Percentiles rank a stretch among this genome's conserved stretches.
These are phyloP conservation scores for Exobasidium cylindrosporum DNA, from an alignment of 1,284 basidiomycete genomes.

Conservation along the genomic window DNA sequence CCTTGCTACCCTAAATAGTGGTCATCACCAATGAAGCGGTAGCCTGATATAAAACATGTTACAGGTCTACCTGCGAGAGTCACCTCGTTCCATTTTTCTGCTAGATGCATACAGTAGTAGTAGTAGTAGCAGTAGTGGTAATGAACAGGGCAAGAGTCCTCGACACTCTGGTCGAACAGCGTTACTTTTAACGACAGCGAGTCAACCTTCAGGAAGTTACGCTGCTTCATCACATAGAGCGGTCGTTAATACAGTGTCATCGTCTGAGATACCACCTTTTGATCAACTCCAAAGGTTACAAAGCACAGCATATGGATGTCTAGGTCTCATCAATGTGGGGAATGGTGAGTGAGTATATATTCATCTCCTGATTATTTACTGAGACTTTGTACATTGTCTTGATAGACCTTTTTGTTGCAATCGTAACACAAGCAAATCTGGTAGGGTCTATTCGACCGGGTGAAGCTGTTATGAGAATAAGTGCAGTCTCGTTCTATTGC, in stretches of 20 bases:
- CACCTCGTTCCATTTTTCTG: slow-evolving; percentile 37
- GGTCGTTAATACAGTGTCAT: slow-evolving; percentile 30
- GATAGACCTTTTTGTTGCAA: slow-evolving; percentile 45
- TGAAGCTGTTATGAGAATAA: slow-evolving; percentile 36
- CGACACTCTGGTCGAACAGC: slow-evolving; percentile 22
- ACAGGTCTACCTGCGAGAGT: slow-evolving; percentile 44
- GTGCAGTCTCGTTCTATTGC: slow-evolving; percentile 45
- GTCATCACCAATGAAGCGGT: background rate
- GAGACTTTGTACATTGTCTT: too few species aligned
- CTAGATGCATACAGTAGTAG: slow-evolving; percentile 10
- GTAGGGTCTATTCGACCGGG: slow-evolving; percentile 37
- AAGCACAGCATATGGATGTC: slow-evolving; percentile 25
- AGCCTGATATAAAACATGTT: slow-evolving; percentile 15
- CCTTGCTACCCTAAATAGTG: too few species aligned
- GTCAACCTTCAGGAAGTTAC: background rate
- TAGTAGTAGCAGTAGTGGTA: background rate
- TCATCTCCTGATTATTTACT: too few species aligned
- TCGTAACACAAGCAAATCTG: slow-evolving; percentile 31
- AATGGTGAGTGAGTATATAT: slow-evolving; percentile 23
- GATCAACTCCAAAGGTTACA: background rate
- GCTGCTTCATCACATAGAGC: slow-evolving; percentile 1
- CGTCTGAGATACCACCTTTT: background rate
- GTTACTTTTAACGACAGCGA: slow-evolving; percentile 4
- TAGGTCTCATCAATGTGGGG: slow-evolving; percentile 48
- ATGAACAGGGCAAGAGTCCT: slow-evolving; percentile 16